These are phyloP conservation scores for Solanum lycopersicoides DNA, from an alignment of 257 asterid genomes.

Conservation along the genomic window DNA sequence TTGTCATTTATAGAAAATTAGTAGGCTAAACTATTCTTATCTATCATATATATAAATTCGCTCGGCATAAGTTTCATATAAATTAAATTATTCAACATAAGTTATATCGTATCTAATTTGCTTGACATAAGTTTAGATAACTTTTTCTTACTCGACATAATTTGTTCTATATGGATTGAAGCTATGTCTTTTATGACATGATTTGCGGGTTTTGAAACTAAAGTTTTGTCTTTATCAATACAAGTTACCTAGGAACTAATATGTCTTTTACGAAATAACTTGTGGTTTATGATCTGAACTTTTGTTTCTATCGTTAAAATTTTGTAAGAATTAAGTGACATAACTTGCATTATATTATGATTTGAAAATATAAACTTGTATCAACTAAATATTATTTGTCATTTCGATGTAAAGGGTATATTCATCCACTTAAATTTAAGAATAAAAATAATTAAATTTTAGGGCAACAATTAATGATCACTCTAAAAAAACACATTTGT, in stretches of 20 bases:
- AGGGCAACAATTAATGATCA: not conserved
- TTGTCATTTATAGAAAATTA: not conserved
- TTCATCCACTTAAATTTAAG: not conserved
- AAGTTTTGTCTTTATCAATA: not conserved
- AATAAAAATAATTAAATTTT: not conserved
- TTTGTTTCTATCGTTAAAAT: not conserved
- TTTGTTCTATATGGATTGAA: not conserved
- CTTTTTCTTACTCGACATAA: not conserved
- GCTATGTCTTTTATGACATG: not conserved
- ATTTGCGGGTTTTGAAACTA: not conserved
- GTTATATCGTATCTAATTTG: not conserved
- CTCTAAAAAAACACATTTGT: too few species aligned
- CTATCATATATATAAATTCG: not conserved
- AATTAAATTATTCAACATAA: accelerated
- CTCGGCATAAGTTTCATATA: accelerated
- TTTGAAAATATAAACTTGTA: not conserved
- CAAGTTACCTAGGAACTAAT: not conserved
- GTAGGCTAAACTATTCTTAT: not conserved
- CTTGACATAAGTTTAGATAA: not conserved
- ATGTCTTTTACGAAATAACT: not conserved
- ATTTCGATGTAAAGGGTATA: not conserved
- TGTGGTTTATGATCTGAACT: not conserved
- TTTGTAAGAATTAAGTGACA: not conserved
- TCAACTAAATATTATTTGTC: not conserved
- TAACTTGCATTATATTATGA: not conserved